Evolutionary conservation across 192 early-diverging fungal species (phyloP).

Genomic region (Geranomyces michiganensis): DNA sequence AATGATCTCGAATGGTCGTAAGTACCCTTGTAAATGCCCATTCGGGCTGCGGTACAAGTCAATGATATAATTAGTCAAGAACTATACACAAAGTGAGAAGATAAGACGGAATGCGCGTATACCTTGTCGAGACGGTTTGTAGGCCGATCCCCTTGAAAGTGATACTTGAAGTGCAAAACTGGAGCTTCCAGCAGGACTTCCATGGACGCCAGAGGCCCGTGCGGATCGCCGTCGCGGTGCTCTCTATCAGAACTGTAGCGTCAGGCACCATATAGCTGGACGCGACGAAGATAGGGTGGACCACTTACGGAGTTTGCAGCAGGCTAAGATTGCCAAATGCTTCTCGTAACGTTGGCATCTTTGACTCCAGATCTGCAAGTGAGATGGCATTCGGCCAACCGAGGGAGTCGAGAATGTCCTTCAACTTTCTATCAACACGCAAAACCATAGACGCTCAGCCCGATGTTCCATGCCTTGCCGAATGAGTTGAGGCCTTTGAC

Average conservation of each 20-base stretch:
- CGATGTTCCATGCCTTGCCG: neutral
- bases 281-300: neutral
- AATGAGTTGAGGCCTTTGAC: neutral
- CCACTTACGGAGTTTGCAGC: conserved; percentile 21
- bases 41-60: conserved; percentile 39
- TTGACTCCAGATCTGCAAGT: neutral
- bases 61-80: neutral
- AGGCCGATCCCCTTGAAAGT: conserved; percentile 32
- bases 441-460: neutral
- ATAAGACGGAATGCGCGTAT: neutral
- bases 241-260: neutral
- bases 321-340: conserved; percentile 32
- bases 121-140: conserved; percentile 42
- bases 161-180: conserved; percentile 39
- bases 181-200: conserved; percentile 33
- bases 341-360: conserved; percentile 8
- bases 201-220: conserved; percentile 16
- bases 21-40: conserved; percentile 37
- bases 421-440: conserved; percentile 21
- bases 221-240: neutral
- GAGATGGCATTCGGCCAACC: conserved; percentile 34
- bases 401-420: conserved; percentile 21
- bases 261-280: neutral
- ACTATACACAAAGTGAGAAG: neutral
- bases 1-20: conserved; percentile 24